Conservation (phyloP, 441 rosid species). For the Mallotus repandus region DNA sequence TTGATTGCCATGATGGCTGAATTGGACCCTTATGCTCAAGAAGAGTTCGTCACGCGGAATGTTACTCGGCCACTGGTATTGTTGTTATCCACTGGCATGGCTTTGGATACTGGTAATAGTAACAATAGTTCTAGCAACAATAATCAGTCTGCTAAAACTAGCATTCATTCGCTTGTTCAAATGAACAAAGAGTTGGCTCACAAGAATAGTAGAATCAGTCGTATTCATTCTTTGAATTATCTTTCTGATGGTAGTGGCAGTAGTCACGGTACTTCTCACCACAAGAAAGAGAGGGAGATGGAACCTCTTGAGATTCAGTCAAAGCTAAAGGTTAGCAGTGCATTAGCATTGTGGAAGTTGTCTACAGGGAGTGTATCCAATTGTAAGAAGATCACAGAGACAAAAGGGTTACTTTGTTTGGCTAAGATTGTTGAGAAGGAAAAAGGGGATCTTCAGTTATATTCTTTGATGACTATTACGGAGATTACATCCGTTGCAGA, state of each 20-base stretch:
- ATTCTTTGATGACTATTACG: conserved; percentile 49
- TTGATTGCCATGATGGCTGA: conserved; percentile 53
- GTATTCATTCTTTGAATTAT: neutral
- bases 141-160: conserved; percentile 29
- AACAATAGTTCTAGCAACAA: no score
- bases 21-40: conserved; percentile 36
- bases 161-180: conserved; percentile 50
- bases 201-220: conserved; percentile 14
- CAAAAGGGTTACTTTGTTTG: conserved; percentile 55
- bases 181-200: conserved; percentile 40
- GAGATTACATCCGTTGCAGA: conserved; percentile 57
- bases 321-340: conserved; percentile 43
- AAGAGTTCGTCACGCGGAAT: conserved; percentile 45
- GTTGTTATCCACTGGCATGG: conserved; percentile 39
- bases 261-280: conserved; percentile 34
- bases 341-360: conserved; percentile 47
- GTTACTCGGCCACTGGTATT: conserved; percentile 48
- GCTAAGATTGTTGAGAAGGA: conserved; percentile 46
- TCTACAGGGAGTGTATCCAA: conserved; percentile 34
- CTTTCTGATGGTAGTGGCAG: conserved; percentile 41
- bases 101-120: conserved; percentile 26
- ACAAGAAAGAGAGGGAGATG: conserved; percentile 42
- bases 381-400: conserved; percentile 52
- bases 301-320: conserved; percentile 39
- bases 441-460: conserved; percentile 44